Evolutionary conservation across 805 yeast species (phyloP), one percentile per base, ranked within the genome.

Genomic region (Candida andamanensis): DNA sequence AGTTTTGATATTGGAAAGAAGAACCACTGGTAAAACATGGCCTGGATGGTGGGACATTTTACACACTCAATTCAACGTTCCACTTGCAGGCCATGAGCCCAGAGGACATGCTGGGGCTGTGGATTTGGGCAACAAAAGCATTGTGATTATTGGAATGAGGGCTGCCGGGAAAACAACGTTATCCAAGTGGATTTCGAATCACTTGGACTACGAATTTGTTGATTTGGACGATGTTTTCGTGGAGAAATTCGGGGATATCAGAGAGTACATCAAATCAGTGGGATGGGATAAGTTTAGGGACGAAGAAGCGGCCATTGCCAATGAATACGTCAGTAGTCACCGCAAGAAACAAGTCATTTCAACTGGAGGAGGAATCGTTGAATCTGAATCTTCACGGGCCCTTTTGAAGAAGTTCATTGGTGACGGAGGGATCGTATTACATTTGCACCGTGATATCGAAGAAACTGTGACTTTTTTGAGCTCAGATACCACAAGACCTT

Each of bases 1-100:
- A 1, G 90, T 83, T 1, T 65, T 78, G 42, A 77, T 92, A 37
- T 76, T 80, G 44, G 96, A 90, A 52, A 78, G 97, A 60, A 75
- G 82, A 16, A 86, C 97, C 54, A 94, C 96, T 2, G 94, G 90
- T 36, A 92, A 92, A 64, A 92, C 98, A 0, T 92, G 98, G 98
- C 98, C 98, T 14, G 97, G 97, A 23, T 92, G 98, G 98, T 92
- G 98, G 98, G 98, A 92, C 60, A 73, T 79, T 21, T 66, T 92
- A 41, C 87, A 79, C 52, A 72, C 82, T 30, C 60, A 70, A 29
- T 75, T 92, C 47, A 72, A 77, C 14, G 81, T 75, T 16, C 48
- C 58, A 8, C 57, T 92, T 22, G 82, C 78, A 47, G 98, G 98
- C 16, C 68, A 67, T 46, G 94, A 84, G 50, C 70, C 73, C 5